These are phyloP conservation scores for Diplodia intermedia DNA, from an alignment of 2,329 filamentous ascomycete species.

Conservation along the genomic window DNA sequence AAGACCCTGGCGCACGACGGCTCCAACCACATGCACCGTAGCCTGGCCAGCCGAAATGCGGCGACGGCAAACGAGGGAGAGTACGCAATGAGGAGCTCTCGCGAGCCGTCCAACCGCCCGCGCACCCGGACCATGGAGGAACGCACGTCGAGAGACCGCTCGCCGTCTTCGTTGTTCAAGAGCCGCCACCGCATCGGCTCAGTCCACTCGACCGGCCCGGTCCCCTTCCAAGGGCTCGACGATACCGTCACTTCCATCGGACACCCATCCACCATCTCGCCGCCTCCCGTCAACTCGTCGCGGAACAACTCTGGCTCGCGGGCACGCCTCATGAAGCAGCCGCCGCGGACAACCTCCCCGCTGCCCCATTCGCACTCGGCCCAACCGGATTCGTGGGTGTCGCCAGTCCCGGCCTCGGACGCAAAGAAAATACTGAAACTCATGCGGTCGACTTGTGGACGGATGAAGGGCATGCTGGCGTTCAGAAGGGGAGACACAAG, in stretches of 20 bases:
- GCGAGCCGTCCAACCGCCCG: constrained; percentile 61
- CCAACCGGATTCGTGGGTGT: constrained; percentile 46
- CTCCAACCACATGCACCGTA: constrained; percentile 26
- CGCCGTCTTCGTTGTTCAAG: constrained; percentile 53
- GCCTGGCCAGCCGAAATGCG: constrained; percentile 42
- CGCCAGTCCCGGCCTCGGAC: constrained; percentile 64
- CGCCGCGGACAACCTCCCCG: constrained; percentile 38
- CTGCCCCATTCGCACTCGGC: constrained; percentile 40
- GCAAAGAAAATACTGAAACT: constrained; percentile 74
- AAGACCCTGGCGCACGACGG: constrained; percentile 25
- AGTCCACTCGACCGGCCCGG: constrained; percentile 68
- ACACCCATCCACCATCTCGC: constrained; percentile 50
- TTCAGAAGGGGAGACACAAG: constrained; percentile 69
- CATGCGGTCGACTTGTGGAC: constrained; percentile 78
- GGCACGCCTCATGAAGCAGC: constrained; percentile 45
- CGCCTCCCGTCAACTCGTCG: constrained; percentile 40
- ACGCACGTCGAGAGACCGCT: constrained; percentile 48
- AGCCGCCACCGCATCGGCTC: constrained; percentile 72
- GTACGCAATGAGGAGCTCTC: constrained; percentile 41
- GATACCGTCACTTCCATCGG: constrained; percentile 52
- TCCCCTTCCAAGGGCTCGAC: constrained; percentile 56
- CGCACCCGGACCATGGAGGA: constrained; percentile 61
- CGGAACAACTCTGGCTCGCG: constrained; percentile 39
- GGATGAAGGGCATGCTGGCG: constrained; percentile 79
- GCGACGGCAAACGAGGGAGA: constrained; percentile 45